Evolutionary conservation across 2,329 filamentous ascomycete species (phyloP).

Genomic region (Thielaviopsis euricoi): DNA sequence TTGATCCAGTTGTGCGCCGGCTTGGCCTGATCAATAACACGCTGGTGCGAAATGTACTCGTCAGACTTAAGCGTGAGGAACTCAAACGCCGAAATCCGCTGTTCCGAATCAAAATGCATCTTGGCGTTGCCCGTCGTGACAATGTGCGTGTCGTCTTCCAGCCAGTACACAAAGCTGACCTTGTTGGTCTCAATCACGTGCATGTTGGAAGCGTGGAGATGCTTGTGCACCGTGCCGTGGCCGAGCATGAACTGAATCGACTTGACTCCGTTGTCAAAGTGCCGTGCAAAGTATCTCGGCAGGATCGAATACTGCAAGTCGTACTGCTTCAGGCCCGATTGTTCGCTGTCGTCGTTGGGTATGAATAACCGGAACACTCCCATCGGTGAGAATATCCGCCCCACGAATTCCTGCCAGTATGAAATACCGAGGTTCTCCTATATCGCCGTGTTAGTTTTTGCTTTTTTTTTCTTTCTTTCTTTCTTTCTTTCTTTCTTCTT

Average conservation of each 20-base stretch:
- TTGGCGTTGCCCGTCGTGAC: conserved; percentile 62
- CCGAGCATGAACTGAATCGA: conserved; percentile 78
- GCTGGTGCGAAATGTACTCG: conserved; percentile 63
- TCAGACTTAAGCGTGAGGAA: conserved; percentile 62
- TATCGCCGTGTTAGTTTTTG: conserved; percentile 25
- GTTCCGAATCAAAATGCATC: conserved; percentile 61
- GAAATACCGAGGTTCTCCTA: conserved; percentile 50
- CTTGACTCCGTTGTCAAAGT: conserved; percentile 73
- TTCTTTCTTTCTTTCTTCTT: neutral
- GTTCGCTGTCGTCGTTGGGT: conserved; percentile 35
- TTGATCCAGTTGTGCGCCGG: conserved; percentile 49
- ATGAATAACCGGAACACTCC: conserved; percentile 65
- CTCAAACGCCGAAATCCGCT: conserved; percentile 73
- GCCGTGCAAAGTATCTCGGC: conserved; percentile 75
- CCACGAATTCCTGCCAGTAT: conserved; percentile 69
- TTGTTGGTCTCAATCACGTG: conserved; percentile 61
- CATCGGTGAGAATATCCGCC: conserved; percentile 60
- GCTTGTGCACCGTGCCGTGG: conserved; percentile 37
- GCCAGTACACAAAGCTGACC: conserved; percentile 79
- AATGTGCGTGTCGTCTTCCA: conserved; percentile 67
- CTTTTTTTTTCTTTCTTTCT: neutral
- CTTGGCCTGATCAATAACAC: conserved; percentile 43
- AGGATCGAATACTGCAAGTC: conserved; percentile 72
- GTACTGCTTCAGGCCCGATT: conserved; percentile 59
- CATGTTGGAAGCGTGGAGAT: conserved; percentile 39